Evolutionary conservation across 768 basidiomycete species (phyloP).

Genomic region (Boletus tylopilopsis): DNA sequence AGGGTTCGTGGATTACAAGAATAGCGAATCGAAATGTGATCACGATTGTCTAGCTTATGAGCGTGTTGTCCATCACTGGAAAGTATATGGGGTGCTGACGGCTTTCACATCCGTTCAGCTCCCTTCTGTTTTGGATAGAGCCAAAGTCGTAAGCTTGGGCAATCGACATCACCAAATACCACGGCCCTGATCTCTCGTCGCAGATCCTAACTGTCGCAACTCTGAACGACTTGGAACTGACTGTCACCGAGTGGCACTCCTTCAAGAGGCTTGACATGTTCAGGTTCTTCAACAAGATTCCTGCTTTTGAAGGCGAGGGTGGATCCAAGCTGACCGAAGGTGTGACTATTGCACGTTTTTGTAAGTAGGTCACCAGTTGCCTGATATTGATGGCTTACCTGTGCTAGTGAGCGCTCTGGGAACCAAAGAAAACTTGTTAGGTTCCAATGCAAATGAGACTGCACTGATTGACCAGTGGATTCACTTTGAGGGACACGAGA

Average conservation of each 20-base stretch:
- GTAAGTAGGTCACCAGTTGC: slow-evolving; percentile 3
- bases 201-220: slow-evolving; percentile 18
- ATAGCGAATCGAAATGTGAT: too few relatives aligned
- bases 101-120: too few relatives aligned
- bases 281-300: slow-evolving; percentile 13
- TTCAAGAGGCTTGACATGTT: slow-evolving; percentile 12
- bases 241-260: slow-evolving; percentile 2
- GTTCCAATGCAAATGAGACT: slow-evolving; percentile 7
- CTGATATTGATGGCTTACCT: not conserved
- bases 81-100: too few relatives aligned
- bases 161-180: not conserved
- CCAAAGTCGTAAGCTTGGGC: slow-evolving; percentile 9
- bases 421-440: slow-evolving; percentile 9
- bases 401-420: slow-evolving; percentile 12
- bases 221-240: slow-evolving; percentile 12
- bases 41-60: too few relatives aligned
- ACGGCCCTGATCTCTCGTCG: not conserved
- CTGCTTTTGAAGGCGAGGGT: slow-evolving; percentile 17
- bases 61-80: too few relatives aligned
- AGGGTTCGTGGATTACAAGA: too few relatives aligned
- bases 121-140: too few relatives aligned
- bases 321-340: slow-evolving; percentile 19
- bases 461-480: slow-evolving; percentile 19
- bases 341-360: slow-evolving; percentile 14
- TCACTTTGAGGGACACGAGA: slow-evolving; percentile 18